Base-by-base conservation (phyloP, 1,139 yeast genomes). In the Yamadazyma songkhlaensis region DNA sequence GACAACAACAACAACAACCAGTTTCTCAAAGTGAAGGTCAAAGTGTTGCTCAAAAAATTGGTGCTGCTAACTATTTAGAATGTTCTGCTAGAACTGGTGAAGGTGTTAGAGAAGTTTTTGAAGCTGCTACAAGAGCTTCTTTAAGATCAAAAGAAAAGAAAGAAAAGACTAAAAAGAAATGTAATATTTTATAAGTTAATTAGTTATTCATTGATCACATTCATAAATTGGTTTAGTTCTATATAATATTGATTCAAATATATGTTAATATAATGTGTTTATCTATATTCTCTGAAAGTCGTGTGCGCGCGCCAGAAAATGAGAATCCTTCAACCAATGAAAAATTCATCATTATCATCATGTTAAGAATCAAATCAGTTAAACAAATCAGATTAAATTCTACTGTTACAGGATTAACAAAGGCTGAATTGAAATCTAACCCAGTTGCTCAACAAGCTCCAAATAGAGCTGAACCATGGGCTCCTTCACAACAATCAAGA, bases 51-150 rank as follows among this genome's bases (percentile, higher is more conserved):
- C 84, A 81, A 53, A 84, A 84, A 64, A 85, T 88, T 53, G 95
- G 95, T 47, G 95, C 96, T 38, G 71, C 82, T 44, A 80, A 82
- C 54, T 88, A 88, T 64, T 73, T 88, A 60, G 97, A 90, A 69
- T 89, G 97, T 71, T 89, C 96, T 35, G 96, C 97, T 29, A 81
- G 88, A 70, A 81, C 88, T 42, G 94, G 94, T 48, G 83, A 81
- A 61, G 95, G 95, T 60, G 95, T 88, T 45, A 84, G 88, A 67
- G 94, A 85, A 64, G 95, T 87, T 38, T 87, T 88, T 55, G 92
- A 84, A 62, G 85, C 92, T 51, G 97, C 97, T 35, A 89, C 96
- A 34, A 81, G 96, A 65, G 92, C 90, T 42, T 84, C 90, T 25
- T 70, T 84, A 58, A 79, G 75, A 67, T 78, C 81, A 42, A 79